Evolutionary conservation across 2,329 filamentous ascomycete genomes (phyloP).

Genomic region (Neofusicoccum cordaticola): DNA sequence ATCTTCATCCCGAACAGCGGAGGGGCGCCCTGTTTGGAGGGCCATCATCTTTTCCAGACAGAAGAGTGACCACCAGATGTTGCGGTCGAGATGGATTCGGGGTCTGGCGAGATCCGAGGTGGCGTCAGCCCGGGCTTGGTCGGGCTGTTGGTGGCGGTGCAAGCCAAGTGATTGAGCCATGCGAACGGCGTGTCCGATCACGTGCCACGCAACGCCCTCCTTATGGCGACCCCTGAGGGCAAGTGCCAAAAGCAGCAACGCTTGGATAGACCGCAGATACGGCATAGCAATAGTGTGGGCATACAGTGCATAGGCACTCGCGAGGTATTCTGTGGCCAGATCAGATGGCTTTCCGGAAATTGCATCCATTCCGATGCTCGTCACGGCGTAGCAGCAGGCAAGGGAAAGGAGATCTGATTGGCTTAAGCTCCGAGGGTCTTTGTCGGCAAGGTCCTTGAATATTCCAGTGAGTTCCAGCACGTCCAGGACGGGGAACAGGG

Average conservation of each 20-base stretch:
- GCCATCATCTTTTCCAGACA: background rate
- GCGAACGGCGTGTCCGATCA: constrained; percentile 11
- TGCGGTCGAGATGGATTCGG: background rate
- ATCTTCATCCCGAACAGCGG: background rate
- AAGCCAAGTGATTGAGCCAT: constrained; percentile 17
- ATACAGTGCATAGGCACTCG: constrained; percentile 2
- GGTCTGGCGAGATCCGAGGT: background rate
- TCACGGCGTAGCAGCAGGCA: background rate
- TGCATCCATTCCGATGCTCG: constrained; percentile 10
- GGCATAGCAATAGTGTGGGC: background rate
- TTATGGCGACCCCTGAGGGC: constrained; percentile 13
- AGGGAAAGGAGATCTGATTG: background rate
- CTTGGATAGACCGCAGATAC: constrained; percentile 11
- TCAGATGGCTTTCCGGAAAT: background rate
- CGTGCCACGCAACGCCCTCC: constrained; percentile 8
- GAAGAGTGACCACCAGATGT: background rate
- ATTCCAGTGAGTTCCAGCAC: background rate
- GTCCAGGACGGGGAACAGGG: background rate
- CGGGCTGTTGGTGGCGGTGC: background rate
- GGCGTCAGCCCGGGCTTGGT: background rate
- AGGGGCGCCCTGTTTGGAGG: background rate
- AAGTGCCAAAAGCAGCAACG: constrained; percentile 10
- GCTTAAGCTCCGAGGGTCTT: background rate
- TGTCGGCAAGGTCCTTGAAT: background rate
- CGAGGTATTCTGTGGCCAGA: background rate